Conservation (phyloP, 2,329 filamentous ascomycete species). For the Microdochium paspali region DNA sequence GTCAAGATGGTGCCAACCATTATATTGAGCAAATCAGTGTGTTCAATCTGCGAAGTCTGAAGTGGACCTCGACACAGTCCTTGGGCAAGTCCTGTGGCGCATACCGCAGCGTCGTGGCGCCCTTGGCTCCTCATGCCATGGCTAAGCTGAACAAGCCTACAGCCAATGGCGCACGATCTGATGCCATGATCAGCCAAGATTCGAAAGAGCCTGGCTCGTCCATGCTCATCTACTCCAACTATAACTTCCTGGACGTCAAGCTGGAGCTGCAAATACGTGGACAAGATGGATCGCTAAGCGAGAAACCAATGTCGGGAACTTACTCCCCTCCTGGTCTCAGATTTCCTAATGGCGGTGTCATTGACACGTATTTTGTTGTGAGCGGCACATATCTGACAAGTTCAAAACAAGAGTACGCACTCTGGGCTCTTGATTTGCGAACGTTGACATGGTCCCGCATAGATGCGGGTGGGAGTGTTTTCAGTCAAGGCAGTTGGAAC, state of each 20-base stretch:
- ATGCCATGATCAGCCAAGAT: slow-evolving; percentile 42
- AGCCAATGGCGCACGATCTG: slow-evolving; percentile 26
- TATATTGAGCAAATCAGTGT: slow-evolving; percentile 99
- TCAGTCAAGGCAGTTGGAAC: slow-evolving; percentile 97
- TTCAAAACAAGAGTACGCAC: slow-evolving; percentile 93
- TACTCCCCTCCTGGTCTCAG: slow-evolving; percentile 86
- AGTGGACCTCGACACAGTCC: slow-evolving; percentile 85
- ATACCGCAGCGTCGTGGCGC: slow-evolving; percentile 90
- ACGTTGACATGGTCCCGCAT: slow-evolving; percentile 92
- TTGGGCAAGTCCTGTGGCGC: slow-evolving; percentile 91
- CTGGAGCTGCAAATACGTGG: slow-evolving; percentile 84
- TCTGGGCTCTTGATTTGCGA: slow-evolving; percentile 88
- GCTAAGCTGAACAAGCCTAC: slow-evolving; percentile 57
- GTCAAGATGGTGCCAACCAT: slow-evolving; percentile 94
- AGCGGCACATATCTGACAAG: slow-evolving; percentile 96
- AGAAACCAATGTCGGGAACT: slow-evolving; percentile 79
- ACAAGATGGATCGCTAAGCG: slow-evolving; percentile 72
- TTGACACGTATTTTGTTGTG: slow-evolving; percentile 94
- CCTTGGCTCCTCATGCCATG: slow-evolving; percentile 58
- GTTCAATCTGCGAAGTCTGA: slow-evolving; percentile 89
- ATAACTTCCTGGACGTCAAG: slow-evolving; percentile 97
- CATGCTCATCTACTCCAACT: slow-evolving; percentile 98
- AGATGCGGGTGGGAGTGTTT: slow-evolving; percentile 87
- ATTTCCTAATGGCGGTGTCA: slow-evolving; percentile 92
- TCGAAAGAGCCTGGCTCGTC: slow-evolving; percentile 50